Percentiles rank a stretch among this genome's conserved stretches.
phyloP scores from a whole-genome alignment of 2,329 filamentous ascomycete species.

The Beauveria rudraprayagi region DNA sequence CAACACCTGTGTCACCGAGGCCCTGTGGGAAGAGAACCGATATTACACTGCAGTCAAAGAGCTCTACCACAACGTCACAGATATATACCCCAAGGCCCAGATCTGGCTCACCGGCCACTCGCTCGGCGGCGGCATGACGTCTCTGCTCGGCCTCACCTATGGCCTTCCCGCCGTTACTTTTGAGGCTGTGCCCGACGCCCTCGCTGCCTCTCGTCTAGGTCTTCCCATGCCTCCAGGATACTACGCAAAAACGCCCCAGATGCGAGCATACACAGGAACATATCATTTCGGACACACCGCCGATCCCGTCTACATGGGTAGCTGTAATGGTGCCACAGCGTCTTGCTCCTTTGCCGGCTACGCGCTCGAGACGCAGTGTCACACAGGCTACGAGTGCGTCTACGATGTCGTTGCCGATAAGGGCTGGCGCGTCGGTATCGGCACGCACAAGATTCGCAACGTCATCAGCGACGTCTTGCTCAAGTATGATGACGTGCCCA shows the following conservation, averaged over 20 bases:
- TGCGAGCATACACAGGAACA: slow-evolving; percentile 63
- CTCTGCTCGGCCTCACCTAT: slow-evolving; percentile 84
- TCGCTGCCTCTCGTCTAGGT: slow-evolving; percentile 76
- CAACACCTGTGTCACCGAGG: slow-evolving; percentile 73
- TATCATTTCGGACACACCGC: slow-evolving; percentile 95
- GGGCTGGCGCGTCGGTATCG: slow-evolving; percentile 85
- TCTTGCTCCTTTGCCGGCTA: slow-evolving; percentile 89
- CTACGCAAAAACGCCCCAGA: slow-evolving; percentile 62
- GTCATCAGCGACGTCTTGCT: slow-evolving; percentile 84
- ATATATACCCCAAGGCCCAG: slow-evolving; percentile 73
- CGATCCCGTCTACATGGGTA: slow-evolving; percentile 89
- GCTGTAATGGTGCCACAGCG: slow-evolving; percentile 83
- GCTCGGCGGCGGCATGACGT: slow-evolving; percentile 79
- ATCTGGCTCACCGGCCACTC: slow-evolving; percentile 92
- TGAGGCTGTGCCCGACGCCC: slow-evolving; percentile 83
- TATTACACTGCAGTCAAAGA: slow-evolving; percentile 88
- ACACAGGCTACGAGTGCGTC: slow-evolving; percentile 77
- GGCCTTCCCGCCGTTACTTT: slow-evolving; percentile 88
- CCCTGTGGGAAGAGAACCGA: slow-evolving; percentile 71
- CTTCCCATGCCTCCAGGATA: slow-evolving; percentile 77
- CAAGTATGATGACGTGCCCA: slow-evolving; percentile 72
- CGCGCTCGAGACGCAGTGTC: slow-evolving; percentile 87
- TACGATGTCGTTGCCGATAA: slow-evolving; percentile 91
- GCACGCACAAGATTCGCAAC: slow-evolving; percentile 80
- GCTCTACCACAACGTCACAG: slow-evolving; percentile 86